Base-by-base conservation (phyloP, 257 asterid genomes). In the Petunia axillaris region DNA sequence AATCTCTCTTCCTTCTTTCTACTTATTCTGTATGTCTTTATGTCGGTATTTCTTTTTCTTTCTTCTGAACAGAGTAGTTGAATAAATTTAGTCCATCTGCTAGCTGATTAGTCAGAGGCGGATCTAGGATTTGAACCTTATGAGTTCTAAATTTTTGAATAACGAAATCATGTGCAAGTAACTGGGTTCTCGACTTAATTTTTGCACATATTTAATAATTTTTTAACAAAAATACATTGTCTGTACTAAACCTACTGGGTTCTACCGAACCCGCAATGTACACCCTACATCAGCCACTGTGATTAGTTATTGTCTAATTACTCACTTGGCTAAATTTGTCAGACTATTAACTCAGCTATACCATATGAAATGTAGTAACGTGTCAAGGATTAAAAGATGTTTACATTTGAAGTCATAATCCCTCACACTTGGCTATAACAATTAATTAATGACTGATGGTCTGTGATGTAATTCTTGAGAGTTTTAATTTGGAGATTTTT, bases 251-350 rank as follows among this genome's bases (percentile, higher is more conserved):
- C 25, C 25, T 25, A 25, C 25, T 25, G 25, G 25, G 25, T 25
- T 25, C 25, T 25, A 25, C 25, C 25, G 25, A 25, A 25, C 25
- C 25, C 25, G 25, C 25, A 25, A 25, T 25, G 25, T 25, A 25
- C 25, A 25, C 25, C 25, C 25, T 25, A 25, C 25, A 25, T 25
- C 25, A 25, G 25, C 25, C 25, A 25, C 25, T 25, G 25, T 25
- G 25, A 25, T 25, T 46, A 48, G 13, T 71, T 71, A 48, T 71
- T 48, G 43, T 48, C 77, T 71, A 71, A 35, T 71, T 71, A 60
- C 44, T 71, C 77, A 71, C 77, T 35, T 48, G 13, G 9, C 60
- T 71, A 13, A 71, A 50, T 71, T 35, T 8, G 1, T 25, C 13
- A 25, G 60, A 25, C 77, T 50, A 48, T n/a, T 48, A 50, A 2